phyloP scores from a whole-genome alignment of 2,329 filamentous ascomycete genomes.

The Cladorrhinum sp. region DNA sequence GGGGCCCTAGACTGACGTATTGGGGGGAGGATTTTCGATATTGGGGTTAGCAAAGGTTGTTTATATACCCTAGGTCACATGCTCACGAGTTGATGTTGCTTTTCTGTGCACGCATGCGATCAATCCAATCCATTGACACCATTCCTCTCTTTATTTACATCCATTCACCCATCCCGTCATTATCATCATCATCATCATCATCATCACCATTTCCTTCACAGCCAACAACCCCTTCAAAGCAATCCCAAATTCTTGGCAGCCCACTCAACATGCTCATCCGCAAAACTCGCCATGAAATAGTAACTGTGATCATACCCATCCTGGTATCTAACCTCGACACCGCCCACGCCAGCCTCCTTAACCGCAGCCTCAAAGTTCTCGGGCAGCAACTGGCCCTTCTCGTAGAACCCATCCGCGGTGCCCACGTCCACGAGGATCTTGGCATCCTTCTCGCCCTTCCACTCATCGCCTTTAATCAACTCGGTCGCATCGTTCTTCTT shows the following conservation, averaged over 20 bases:
- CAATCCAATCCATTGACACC: too few relatives aligned
- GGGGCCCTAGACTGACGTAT: not conserved
- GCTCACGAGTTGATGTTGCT: not conserved
- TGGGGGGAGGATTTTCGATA: not conserved
- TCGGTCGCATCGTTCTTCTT: conserved; percentile 89
- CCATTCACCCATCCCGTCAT: not conserved
- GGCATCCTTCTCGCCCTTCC: conserved; percentile 55
- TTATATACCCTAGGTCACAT: not conserved
- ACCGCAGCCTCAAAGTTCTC: conserved; percentile 86
- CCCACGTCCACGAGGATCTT: conserved; percentile 88
- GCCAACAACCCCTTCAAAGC: conserved; percentile 4
- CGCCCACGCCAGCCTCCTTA: conserved; percentile 69
- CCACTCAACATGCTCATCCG: conserved; percentile 85
- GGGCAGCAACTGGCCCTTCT: conserved; percentile 84
- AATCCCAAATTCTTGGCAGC: conserved; percentile 75
- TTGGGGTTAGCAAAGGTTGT: not conserved
- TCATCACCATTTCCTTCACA: too few relatives aligned
- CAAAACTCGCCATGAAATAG: conserved; percentile 90
- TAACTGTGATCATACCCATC: conserved; percentile 92
- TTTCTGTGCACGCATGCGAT: not conserved
- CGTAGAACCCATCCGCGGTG: conserved; percentile 94
- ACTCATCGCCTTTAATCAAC: conserved; percentile 64
- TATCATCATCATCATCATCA: not conserved
- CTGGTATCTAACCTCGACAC: conserved; percentile 78
- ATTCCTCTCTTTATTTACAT: not conserved